Percentiles rank a stretch among this genome's conserved stretches.
Evolutionary conservation across 23 red algal species (phyloP).

Genomic region (Cyanidium caldarium): DNA sequence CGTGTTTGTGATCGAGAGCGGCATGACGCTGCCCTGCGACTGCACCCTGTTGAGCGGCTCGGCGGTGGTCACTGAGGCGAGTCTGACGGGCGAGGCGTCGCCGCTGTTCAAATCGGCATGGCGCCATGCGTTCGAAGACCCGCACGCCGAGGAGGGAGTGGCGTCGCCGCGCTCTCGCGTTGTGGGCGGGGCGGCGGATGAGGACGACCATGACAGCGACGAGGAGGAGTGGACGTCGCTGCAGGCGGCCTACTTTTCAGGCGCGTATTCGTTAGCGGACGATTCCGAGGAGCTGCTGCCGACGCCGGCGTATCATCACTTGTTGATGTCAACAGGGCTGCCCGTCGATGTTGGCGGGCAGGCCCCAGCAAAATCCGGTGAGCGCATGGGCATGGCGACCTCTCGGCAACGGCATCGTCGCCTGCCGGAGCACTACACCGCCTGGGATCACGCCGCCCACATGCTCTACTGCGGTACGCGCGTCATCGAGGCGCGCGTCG

Average conservation of each 20-base stretch:
- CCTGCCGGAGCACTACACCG: background rate
- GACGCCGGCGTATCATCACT: background rate
- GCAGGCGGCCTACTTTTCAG: background rate
- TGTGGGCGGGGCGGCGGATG: background rate
- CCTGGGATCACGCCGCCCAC: constrained; percentile 10
- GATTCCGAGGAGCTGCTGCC: background rate
- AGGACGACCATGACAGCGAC: background rate
- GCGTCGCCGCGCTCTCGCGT: no score
- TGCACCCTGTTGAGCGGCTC: constrained; percentile 10
- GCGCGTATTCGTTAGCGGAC: background rate
- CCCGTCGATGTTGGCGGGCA: background rate
- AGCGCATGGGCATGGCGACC: background rate
- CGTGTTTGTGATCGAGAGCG: constrained; percentile 3
- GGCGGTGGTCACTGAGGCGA: constrained; percentile 16
- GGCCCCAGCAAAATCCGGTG: background rate
- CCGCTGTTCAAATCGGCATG: constrained; percentile 10
- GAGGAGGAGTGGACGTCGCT: no score
- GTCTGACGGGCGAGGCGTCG: constrained; percentile 17
- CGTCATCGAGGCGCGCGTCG: constrained; percentile 6
- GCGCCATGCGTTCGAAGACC: background rate
- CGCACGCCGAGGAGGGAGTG: background rate
- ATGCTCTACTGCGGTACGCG: constrained; percentile 11
- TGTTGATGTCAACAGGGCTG: no score
- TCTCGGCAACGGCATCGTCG: background rate
- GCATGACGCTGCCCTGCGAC: constrained; percentile 10